Percentiles rank a stretch among this genome's conserved stretches.
These are phyloP conservation scores for Ophioceras dolichostomum DNA, from an alignment of 2,329 filamentous ascomycete species.

Conservation along the genomic window DNA sequence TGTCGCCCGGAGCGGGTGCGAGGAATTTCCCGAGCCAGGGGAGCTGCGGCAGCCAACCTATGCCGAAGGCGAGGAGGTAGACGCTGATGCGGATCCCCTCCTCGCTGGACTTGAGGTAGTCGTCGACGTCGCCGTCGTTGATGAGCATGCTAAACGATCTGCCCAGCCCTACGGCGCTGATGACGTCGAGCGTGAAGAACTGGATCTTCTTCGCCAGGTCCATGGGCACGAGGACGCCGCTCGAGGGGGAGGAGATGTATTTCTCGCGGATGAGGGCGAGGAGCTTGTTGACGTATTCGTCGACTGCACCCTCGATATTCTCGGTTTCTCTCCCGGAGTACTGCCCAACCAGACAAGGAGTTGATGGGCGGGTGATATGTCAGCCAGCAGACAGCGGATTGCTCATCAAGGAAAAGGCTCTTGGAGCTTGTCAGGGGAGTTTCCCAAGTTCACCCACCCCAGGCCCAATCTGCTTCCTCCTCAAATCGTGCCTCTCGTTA, in stretches of 20 bases:
- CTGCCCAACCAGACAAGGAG: too few relatives aligned
- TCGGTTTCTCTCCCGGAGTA: slow-evolving; percentile 18
- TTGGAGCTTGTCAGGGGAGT: too few relatives aligned
- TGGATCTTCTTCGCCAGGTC: slow-evolving; percentile 34
- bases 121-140: slow-evolving; percentile 25
- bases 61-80: slow-evolving; percentile 26
- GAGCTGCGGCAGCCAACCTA: slow-evolving; percentile 25
- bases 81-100: slow-evolving; percentile 24
- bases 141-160: slow-evolving; percentile 28
- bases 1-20: slow-evolving; percentile 7
- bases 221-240: slow-evolving; percentile 15
- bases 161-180: slow-evolving; percentile 32
- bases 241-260: not conserved
- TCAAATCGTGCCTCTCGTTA: not conserved
- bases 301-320: slow-evolving; percentile 21
- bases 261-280: slow-evolving; percentile 27
- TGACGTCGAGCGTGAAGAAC: slow-evolving; percentile 38
- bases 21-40: slow-evolving; percentile 19
- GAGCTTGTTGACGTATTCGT: slow-evolving; percentile 30
- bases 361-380: too few relatives aligned
- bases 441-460: too few relatives aligned
- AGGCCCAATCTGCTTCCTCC: not conserved
- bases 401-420: too few relatives aligned
- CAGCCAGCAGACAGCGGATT: too few relatives aligned
- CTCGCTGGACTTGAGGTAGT: slow-evolving; percentile 26